Evolutionary conservation across 768 basidiomycete genomes (phyloP).

Genomic region (Leccinum broughii): DNA sequence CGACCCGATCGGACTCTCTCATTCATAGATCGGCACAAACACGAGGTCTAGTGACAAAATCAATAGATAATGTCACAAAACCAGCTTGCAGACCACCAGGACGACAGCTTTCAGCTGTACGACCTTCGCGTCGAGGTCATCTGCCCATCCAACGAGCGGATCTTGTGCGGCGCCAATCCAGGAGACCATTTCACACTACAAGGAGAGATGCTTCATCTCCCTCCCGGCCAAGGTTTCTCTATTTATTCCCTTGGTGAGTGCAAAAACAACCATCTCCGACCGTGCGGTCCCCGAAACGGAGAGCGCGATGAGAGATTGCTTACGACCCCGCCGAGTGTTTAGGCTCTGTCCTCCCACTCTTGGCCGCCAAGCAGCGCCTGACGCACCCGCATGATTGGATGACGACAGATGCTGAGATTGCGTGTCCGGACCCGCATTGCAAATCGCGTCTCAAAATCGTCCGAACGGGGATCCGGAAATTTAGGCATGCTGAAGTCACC

Average conservation of each 20-base stretch:
- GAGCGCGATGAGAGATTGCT: too few relatives aligned
- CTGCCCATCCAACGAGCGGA: constrained; percentile 55
- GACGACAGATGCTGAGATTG: constrained; percentile 19
- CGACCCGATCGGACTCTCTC: too few relatives aligned
- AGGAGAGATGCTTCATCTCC: constrained; percentile 64
- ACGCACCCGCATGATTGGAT: too few relatives aligned
- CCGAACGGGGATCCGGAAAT: constrained; percentile 50
- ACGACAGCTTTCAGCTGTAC: constrained; percentile 58
- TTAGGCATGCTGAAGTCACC: constrained; percentile 56
- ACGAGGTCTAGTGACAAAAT: too few relatives aligned
- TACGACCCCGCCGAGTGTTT: too few relatives aligned
- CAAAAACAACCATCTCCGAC: too few relatives aligned
- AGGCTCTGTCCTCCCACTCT: too few relatives aligned
- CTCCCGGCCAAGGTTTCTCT: constrained; percentile 63
- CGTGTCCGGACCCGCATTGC: constrained; percentile 54
- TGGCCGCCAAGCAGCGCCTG: too few relatives aligned
- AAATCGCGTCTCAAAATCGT: constrained; percentile 53
- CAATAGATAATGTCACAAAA: constrained; percentile 3
- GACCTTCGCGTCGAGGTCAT: constrained; percentile 65
- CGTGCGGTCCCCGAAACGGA: neutral
- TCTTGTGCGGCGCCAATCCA: constrained; percentile 62
- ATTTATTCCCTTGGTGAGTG: constrained; percentile 53
- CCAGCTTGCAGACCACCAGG: neutral
- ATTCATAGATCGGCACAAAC: too few relatives aligned
- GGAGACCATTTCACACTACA: constrained; percentile 64